Conservation (phyloP, 2,329 filamentous ascomycete genomes). For the Torrubiella hemipterigena region DNA sequence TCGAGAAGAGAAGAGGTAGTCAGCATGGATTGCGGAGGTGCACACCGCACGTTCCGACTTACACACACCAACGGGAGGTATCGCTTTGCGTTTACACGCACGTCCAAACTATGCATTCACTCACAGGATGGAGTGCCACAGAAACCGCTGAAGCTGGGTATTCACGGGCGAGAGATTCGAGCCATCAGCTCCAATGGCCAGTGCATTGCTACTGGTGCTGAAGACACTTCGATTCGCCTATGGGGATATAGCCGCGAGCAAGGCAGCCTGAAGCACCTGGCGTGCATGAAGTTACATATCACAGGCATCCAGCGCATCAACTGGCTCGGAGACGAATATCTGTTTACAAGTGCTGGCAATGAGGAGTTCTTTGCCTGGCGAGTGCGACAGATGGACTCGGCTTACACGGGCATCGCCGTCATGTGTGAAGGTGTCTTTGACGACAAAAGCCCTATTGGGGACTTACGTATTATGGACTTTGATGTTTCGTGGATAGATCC, state of each 20-base stretch:
- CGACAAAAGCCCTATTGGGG: conserved; percentile 39
- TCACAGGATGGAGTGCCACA: conserved; percentile 24
- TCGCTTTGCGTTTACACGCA: conserved; percentile 64
- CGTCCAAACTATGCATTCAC: conserved; percentile 39
- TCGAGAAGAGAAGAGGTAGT: conserved; percentile 57
- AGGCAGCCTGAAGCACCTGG: conserved; percentile 34
- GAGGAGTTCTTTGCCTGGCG: conserved; percentile 89
- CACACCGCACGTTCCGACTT: conserved; percentile 63
- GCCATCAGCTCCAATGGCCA: conserved; percentile 26
- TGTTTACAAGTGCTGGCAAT: conserved; percentile 78
- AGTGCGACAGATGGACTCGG: conserved; percentile 39
- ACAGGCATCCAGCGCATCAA: conserved; percentile 72
- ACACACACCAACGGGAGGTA: conserved; percentile 19
- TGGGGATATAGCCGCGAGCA: conserved; percentile 34
- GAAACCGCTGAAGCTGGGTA: conserved; percentile 51
- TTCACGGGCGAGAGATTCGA: conserved; percentile 76
- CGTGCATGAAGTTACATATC: conserved; percentile 63
- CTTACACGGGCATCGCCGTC: conserved; percentile 38
- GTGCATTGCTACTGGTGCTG: conserved; percentile 55
- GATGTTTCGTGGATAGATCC: conserved; percentile 36
- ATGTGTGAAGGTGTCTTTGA: conserved; percentile 43
- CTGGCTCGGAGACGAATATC: conserved; percentile 59
- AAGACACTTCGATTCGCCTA: conserved; percentile 63
- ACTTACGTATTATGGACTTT: conserved; percentile 74
- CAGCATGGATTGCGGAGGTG: conserved; percentile 70